Evolutionary conservation across 2,329 filamentous ascomycete species (phyloP).

Genomic region (Dactylonectria estremocensis): DNA sequence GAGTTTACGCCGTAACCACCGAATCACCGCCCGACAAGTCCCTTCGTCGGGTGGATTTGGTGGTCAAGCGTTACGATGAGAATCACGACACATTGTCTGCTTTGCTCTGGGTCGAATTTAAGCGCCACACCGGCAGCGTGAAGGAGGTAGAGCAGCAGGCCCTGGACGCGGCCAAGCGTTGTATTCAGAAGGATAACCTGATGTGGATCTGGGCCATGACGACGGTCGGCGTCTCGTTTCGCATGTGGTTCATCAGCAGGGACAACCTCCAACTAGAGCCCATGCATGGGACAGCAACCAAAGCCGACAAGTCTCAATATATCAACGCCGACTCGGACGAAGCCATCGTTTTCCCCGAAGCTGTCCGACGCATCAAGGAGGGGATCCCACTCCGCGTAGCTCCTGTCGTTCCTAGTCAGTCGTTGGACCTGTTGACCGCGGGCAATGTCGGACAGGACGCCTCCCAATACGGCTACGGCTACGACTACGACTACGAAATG

Average conservation of each 20-base stretch:
- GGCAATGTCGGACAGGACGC: conserved; percentile 1
- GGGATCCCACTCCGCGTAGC: conserved; percentile 3
- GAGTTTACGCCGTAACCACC: no score
- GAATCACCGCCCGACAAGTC: no score
- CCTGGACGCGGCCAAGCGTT: conserved; percentile 20
- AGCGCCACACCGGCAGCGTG: no score
- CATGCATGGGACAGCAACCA: conserved; percentile 7
- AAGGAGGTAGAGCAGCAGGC: conserved; percentile 11
- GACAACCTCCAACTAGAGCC: not conserved
- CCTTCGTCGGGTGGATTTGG: no score
- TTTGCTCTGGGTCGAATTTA: no score
- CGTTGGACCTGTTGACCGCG: conserved; percentile 9
- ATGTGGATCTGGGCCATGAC: conserved; percentile 27
- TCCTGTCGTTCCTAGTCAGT: not conserved
- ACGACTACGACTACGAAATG: conserved; percentile 1
- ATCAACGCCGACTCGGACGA: conserved; percentile 21
- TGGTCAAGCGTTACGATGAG: no score
- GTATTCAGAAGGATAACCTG: conserved; percentile 11
- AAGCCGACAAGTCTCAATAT: conserved; percentile 21
- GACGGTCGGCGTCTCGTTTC: conserved; percentile 20
- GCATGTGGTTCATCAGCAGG: conserved; percentile 21
- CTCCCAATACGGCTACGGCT: no score
- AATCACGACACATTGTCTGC: no score
- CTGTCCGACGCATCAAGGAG: conserved; percentile 14
- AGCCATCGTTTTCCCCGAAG: conserved; percentile 24